These are phyloP conservation scores for Boletellus ananiceps DNA, from an alignment of 768 basidiomycete genomes.

Conservation along the genomic window DNA sequence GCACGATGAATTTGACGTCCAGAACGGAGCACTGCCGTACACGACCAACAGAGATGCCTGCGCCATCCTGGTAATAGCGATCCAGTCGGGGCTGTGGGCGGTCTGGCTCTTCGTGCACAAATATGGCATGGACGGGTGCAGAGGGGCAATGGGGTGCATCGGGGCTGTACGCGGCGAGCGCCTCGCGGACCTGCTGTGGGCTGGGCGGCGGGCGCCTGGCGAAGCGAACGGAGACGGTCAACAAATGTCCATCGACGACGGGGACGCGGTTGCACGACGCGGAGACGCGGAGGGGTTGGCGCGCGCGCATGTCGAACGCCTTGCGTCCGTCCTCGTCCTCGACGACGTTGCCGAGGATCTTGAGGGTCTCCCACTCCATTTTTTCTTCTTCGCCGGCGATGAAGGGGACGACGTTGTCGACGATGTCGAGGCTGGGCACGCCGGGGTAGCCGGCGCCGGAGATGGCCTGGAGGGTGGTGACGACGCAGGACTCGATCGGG, in stretches of 20 bases:
- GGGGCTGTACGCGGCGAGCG: slow-evolving; percentile 66
- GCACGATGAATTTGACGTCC: slow-evolving; percentile 92
- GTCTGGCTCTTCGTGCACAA: slow-evolving; percentile 90
- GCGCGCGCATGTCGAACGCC: slow-evolving; percentile 80
- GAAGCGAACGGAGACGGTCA: slow-evolving; percentile 86
- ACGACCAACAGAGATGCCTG: slow-evolving; percentile 86
- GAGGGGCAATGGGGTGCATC: slow-evolving; percentile 80
- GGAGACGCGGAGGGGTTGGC: slow-evolving; percentile 80
- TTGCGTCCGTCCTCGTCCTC: slow-evolving; percentile 50
- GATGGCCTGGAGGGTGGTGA: slow-evolving; percentile 97
- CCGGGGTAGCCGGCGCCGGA: slow-evolving; percentile 98
- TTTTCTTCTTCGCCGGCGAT: slow-evolving; percentile 96
- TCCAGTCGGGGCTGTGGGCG: slow-evolving; percentile 94
- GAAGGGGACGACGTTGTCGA: slow-evolving; percentile 95
- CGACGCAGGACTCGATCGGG: slow-evolving; percentile 85
- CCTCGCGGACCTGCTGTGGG: slow-evolving; percentile 83
- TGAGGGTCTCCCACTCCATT: slow-evolving; percentile 97
- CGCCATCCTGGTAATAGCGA: slow-evolving; percentile 83
- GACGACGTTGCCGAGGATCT: slow-evolving; percentile 85
- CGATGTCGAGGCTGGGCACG: slow-evolving; percentile 80
- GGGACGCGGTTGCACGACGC: slow-evolving; percentile 94
- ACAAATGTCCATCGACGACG: slow-evolving; percentile 93
- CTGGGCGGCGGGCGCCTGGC: slow-evolving; percentile 72
- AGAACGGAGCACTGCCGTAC: slow-evolving; percentile 88
- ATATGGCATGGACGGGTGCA: slow-evolving; percentile 78